Conservation (phyloP, 192 early-diverging fungal genomes). For the Funneliformis mosseae region DNA sequence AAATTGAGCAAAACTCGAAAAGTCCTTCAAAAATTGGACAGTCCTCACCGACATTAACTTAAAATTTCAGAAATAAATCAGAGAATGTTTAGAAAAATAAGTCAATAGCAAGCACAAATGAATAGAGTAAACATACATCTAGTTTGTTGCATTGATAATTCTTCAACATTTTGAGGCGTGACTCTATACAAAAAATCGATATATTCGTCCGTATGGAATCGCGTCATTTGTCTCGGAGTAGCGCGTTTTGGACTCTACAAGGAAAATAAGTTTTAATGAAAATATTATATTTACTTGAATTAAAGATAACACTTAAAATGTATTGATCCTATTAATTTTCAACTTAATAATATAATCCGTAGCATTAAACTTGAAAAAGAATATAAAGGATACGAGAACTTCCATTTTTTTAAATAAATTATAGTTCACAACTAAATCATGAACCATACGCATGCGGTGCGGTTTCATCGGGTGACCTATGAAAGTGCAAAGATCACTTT, state of each 20-base stretch:
- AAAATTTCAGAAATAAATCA: neutral
- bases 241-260: conserved; percentile 67
- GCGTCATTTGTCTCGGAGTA: conserved; percentile 81
- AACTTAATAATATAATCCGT: neutral
- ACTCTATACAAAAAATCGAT: conserved; percentile 83
- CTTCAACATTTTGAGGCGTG: conserved; percentile 75
- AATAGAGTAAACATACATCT: conserved; percentile 45
- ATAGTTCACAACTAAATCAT: conserved; percentile 91
- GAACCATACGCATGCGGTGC: conserved; percentile 89
- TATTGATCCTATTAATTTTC: neutral
- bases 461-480: conserved; percentile 97
- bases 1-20: conserved; percentile 92
- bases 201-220: conserved; percentile 94
- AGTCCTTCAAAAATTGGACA: conserved; percentile 97
- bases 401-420: conserved; percentile 93
- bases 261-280: conserved; percentile 11
- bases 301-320: neutral
- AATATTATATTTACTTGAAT: neutral
- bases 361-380: neutral
- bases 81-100: neutral
- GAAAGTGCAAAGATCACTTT: neutral
- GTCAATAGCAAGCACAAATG: neutral
- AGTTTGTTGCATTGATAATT: conserved; percentile 66
- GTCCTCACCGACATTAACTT: conserved; percentile 86
- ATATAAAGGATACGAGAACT: conserved; percentile 50